Evolutionary conservation across 108 stramenopile species (phyloP).

Genomic region (Skeletonema grethae): DNA sequence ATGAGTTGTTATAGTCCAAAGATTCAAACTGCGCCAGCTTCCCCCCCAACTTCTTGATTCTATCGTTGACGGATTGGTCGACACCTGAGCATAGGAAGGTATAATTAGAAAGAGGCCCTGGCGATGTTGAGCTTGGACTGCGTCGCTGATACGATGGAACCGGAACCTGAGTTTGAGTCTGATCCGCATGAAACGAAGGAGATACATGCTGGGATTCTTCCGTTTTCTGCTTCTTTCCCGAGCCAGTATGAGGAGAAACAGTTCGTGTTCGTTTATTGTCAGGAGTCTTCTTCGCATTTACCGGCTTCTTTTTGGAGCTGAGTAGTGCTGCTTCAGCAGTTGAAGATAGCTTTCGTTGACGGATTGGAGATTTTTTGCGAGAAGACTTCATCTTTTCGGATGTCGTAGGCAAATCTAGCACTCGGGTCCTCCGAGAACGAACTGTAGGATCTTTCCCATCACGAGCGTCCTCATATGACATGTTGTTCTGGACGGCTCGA

Average conservation of each 20-base stretch:
- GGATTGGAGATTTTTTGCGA: not conserved
- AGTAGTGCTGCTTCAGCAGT: not conserved
- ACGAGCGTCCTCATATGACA: slow-evolving; percentile 30
- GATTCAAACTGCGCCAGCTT: slow-evolving; percentile 5
- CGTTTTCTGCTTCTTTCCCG: slow-evolving; percentile 4
- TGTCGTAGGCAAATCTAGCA: not conserved
- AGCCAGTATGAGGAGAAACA: slow-evolving; percentile 8
- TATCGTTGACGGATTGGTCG: slow-evolving; percentile 8
- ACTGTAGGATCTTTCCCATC: slow-evolving; percentile 23
- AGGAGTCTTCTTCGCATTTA: not conserved
- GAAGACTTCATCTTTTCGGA: not conserved
- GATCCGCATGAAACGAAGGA: slow-evolving; percentile 31
- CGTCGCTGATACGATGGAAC: slow-evolving; percentile 11
- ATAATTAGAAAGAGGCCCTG: slow-evolving; percentile 20
- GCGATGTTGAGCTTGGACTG: slow-evolving; percentile 1
- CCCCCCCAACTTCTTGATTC: slow-evolving; percentile 28
- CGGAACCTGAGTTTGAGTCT: slow-evolving; percentile 18
- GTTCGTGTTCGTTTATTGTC: slow-evolving; percentile 5
- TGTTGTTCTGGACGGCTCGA: slow-evolving; percentile 36
- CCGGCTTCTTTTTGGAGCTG: slow-evolving; percentile 1
- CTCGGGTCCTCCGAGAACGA: slow-evolving; percentile 10
- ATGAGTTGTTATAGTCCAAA: not conserved
- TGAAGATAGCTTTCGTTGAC: not conserved
- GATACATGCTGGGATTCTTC: slow-evolving; percentile 7
- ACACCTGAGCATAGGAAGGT: slow-evolving; percentile 7